A percentile compares a stretch with the other conserved stretches of the same genome.
These are phyloP conservation scores for Sicyos edulis DNA, from an alignment of 306 rosid genomes.

Conservation along the genomic window DNA sequence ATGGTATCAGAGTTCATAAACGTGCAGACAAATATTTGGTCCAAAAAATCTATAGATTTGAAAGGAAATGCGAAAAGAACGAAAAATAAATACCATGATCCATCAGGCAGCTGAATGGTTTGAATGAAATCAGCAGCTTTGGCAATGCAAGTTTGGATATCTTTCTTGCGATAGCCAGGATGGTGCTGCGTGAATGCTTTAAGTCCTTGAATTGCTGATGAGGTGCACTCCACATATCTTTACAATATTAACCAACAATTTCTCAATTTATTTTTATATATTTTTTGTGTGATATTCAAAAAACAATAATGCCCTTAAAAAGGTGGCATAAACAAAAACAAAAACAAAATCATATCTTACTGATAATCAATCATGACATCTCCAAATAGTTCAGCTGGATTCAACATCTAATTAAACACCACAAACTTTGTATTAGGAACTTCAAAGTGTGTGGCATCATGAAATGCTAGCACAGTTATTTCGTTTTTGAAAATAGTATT, in stretches of 20 bases:
- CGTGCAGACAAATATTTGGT: too few species aligned
- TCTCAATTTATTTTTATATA: too few species aligned
- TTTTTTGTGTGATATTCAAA: too few species aligned
- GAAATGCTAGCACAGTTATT: too few species aligned
- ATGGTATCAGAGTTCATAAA: too few species aligned
- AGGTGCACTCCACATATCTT: slow-evolving; percentile 66
- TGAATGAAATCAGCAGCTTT: slow-evolving; percentile 43
- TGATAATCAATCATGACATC: slow-evolving; percentile 62
- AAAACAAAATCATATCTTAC: slow-evolving; percentile 34
- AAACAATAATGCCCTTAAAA: background rate
- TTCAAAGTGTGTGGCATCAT: too few species aligned
- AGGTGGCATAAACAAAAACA: background rate
- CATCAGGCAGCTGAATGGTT: slow-evolving; percentile 48
- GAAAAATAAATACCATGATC: slow-evolving; percentile 57
- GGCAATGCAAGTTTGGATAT: slow-evolving; percentile 43
- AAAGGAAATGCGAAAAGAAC: background rate
- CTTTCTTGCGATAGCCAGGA: slow-evolving; percentile 39
- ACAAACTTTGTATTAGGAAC: background rate
- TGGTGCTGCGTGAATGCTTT: slow-evolving; percentile 30
- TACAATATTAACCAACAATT: background rate
- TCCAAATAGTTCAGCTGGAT: slow-evolving; percentile 55
- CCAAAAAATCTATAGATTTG: too few species aligned
- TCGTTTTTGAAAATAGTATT: too few species aligned
- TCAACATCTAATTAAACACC: slow-evolving; percentile 36
- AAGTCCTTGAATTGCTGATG: slow-evolving; percentile 57